These are phyloP conservation scores for Hypoxylon subgilvum DNA, from an alignment of 495 filamentous ascomycete species.

Conservation along the genomic window DNA sequence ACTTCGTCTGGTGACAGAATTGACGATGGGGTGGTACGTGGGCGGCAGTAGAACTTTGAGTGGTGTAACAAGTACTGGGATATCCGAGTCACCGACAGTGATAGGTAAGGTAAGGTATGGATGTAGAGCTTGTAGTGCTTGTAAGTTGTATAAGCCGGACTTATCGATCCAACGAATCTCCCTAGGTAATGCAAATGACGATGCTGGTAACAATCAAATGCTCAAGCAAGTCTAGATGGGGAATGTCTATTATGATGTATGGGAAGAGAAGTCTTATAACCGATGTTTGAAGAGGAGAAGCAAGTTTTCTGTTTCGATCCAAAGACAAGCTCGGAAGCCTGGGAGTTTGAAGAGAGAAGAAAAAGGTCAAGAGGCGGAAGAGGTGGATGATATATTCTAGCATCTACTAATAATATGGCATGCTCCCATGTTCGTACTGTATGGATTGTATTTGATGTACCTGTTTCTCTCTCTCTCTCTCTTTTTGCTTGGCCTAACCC, in stretches of 20 bases:
- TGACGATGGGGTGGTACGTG: slow-evolving; percentile 21
- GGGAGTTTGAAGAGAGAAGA: slow-evolving; percentile 10
- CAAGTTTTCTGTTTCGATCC: neutral
- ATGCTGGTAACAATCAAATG: slow-evolving; percentile 14
- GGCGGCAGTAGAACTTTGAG: slow-evolving; percentile 4
- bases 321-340: slow-evolving; percentile 14
- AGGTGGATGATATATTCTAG: slow-evolving; percentile 38
- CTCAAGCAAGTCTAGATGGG: slow-evolving; percentile 12
- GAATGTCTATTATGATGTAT: slow-evolving; percentile 10
- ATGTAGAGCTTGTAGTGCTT: neutral
- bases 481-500: slow-evolving; percentile 23
- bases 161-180: slow-evolving; percentile 21
- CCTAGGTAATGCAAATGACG: slow-evolving; percentile 20
- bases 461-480: slow-evolving; percentile 7
- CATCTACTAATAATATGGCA: slow-evolving; percentile 17
- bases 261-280: slow-evolving; percentile 6
- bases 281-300: neutral
- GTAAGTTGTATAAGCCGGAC: slow-evolving; percentile 18
- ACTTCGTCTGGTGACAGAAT: slow-evolving; percentile 26
- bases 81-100: slow-evolving; percentile 13
- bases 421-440: slow-evolving; percentile 15
- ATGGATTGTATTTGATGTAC: neutral
- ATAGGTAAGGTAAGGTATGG: neutral
- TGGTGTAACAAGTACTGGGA: slow-evolving; percentile 31
- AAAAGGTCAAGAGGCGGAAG: slow-evolving; percentile 29